Evolutionary conservation across 2,329 filamentous ascomycete genomes (phyloP).

Genomic region (Microdochium bolleyi): DNA sequence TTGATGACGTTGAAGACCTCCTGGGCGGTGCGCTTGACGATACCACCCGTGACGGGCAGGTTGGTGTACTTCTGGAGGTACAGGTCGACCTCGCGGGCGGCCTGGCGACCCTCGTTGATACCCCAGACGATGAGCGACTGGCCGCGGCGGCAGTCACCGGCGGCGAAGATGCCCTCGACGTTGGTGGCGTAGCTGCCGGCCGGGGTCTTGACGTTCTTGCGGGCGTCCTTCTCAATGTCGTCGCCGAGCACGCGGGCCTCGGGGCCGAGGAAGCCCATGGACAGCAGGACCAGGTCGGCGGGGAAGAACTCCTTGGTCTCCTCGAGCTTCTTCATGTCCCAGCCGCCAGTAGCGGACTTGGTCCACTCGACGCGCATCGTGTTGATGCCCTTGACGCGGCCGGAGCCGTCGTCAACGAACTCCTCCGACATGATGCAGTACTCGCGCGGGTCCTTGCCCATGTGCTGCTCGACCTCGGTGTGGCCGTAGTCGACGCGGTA

Average conservation of each 20-base stretch:
- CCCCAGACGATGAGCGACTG: constrained; percentile 97
- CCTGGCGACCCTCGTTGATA: constrained; percentile 94
- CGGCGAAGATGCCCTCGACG: constrained; percentile 81
- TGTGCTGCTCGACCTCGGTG: constrained; percentile 90
- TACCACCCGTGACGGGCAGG: constrained; percentile 86
- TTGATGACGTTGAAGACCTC: constrained; percentile 47
- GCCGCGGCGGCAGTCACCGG: constrained; percentile 89
- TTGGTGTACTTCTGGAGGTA: constrained; percentile 74
- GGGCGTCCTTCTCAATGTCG: constrained; percentile 81
- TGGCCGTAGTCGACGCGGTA: constrained; percentile 99
- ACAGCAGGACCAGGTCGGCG: constrained; percentile 85
- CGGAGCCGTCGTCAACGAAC: constrained; percentile 82
- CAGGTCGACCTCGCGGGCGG: constrained; percentile 83
- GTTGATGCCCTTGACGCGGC: constrained; percentile 91
- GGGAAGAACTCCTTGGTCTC: constrained; percentile 94
- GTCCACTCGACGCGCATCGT: constrained; percentile 95
- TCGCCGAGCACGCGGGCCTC: constrained; percentile 82
- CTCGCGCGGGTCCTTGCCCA: constrained; percentile 91
- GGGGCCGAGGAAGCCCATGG: constrained; percentile 95
- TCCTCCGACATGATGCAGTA: constrained; percentile 98
- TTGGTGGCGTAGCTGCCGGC: constrained; percentile 85
- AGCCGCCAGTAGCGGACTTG: constrained; percentile 78
- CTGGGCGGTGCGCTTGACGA: constrained; percentile 74
- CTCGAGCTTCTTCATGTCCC: constrained; percentile 98
- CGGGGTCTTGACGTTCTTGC: constrained; percentile 95